Conservation (phyloP, 352 stramenopile species). For the Phytophthora quininea region DNA sequence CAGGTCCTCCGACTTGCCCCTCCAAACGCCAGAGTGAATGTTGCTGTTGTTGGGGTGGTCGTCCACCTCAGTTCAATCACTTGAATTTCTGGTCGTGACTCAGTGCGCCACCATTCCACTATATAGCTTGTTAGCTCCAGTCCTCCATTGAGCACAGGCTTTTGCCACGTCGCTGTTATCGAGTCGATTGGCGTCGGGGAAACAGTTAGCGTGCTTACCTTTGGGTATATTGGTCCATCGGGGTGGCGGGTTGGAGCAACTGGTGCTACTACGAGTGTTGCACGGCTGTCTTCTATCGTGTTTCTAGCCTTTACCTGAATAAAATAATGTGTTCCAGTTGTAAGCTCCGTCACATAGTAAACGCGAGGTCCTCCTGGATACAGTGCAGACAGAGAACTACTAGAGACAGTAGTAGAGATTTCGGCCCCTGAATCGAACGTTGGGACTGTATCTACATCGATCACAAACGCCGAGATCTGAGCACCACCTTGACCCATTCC, state of each 20-base stretch:
- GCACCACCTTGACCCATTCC: slow-evolving; percentile 52
- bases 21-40: slow-evolving; percentile 82
- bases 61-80: slow-evolving; percentile 87
- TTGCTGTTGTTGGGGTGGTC: slow-evolving; percentile 45
- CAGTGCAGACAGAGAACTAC: slow-evolving; percentile 47
- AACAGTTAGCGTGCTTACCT: slow-evolving; percentile 55
- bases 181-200: slow-evolving; percentile 59
- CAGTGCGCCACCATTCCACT: slow-evolving; percentile 82
- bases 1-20: slow-evolving; percentile 69
- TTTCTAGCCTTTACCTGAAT: slow-evolving; percentile 85
- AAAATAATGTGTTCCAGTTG: slow-evolving; percentile 82
- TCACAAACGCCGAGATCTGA: slow-evolving; percentile 63
- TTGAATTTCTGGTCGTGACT: slow-evolving; percentile 71
- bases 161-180: slow-evolving; percentile 79
- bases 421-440: slow-evolving; percentile 74
- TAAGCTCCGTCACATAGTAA: slow-evolving; percentile 78
- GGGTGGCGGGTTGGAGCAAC: too few species aligned
- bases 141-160: slow-evolving; percentile 63
- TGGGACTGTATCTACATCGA: slow-evolving; percentile 72
- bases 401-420: slow-evolving; percentile 37
- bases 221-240: slow-evolving; percentile 66
- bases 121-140: slow-evolving; percentile 75
- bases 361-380: slow-evolving; percentile 61
- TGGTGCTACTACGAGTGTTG: slow-evolving; percentile 64
- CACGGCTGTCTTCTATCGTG: slow-evolving; percentile 65